Percentiles rank a stretch among this genome's conserved stretches.
phyloP scores from a whole-genome alignment of 192 early-diverging fungal species.

The Spizellomyces sp. region DNA sequence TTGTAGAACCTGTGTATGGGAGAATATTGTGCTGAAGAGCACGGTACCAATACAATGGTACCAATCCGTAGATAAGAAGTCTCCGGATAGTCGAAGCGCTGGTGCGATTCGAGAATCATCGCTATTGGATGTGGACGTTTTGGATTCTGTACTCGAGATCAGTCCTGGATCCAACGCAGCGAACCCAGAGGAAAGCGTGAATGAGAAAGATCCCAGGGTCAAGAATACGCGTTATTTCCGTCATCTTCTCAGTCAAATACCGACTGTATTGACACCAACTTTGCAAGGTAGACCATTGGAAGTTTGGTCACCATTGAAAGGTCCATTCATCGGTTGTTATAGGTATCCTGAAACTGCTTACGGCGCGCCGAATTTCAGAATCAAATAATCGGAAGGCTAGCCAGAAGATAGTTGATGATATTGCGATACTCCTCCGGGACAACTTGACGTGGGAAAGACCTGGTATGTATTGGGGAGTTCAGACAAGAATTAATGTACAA shows the following conservation, averaged over 20 bases:
- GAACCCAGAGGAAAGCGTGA: slow-evolving; percentile 29
- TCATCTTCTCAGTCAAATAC: slow-evolving; percentile 67
- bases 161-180: slow-evolving; percentile 6
- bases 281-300: slow-evolving; percentile 56
- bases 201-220: slow-evolving; percentile 61
- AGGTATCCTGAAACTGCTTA: slow-evolving; percentile 60
- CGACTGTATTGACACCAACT: slow-evolving; percentile 59
- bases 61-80: slow-evolving; percentile 25
- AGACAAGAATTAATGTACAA: too few relatives aligned
- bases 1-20: slow-evolving; percentile 52
- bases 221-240: slow-evolving; percentile 69
- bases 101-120: slow-evolving; percentile 4
- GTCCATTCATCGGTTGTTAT: slow-evolving; percentile 31
- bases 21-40: slow-evolving; percentile 60
- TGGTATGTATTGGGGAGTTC: too few relatives aligned
- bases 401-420: slow-evolving; percentile 60
- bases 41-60: slow-evolving; percentile 73
- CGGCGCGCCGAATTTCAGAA: slow-evolving; percentile 57
- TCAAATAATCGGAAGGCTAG: slow-evolving; percentile 48
- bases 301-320: slow-evolving; percentile 5
- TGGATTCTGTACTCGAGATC: slow-evolving; percentile 13
- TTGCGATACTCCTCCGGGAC: slow-evolving; percentile 56
- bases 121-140: slow-evolving; percentile 26
- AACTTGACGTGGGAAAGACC: slow-evolving; percentile 48
- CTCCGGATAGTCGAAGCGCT: slow-evolving; percentile 14